Conservation (phyloP, 306 rosid genomes). For the Lotus japonicus region DNA sequence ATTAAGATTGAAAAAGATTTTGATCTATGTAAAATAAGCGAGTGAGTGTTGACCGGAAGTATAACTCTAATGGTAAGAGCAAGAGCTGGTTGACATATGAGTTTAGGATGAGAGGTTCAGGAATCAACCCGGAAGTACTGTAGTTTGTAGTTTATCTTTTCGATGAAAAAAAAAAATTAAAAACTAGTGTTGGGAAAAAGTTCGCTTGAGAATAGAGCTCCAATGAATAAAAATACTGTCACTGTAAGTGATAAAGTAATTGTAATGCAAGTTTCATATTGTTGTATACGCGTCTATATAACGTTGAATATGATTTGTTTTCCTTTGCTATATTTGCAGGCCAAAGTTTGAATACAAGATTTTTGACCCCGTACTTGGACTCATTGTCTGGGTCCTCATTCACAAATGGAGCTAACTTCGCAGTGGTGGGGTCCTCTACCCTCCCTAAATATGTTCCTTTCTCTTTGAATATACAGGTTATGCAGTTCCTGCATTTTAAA, state of each 20-base stretch:
- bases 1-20: no score
- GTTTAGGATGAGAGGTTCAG: no score
- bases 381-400: slow-evolving; percentile 56
- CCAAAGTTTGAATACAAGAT: slow-evolving; percentile 61
- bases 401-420: slow-evolving; percentile 90
- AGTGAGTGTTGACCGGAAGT: no score
- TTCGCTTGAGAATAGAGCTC: no score
- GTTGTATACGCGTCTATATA: background rate
- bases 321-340: slow-evolving; percentile 44
- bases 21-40: no score
- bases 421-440: slow-evolving; percentile 79
- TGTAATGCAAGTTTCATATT: background rate
- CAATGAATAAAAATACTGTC: no score
- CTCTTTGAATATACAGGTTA: slow-evolving; percentile 72
- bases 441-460: slow-evolving; percentile 80
- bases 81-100: no score
- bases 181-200: no score
- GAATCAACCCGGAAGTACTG: no score
- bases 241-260: background rate
- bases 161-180: no score
- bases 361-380: slow-evolving; percentile 72
- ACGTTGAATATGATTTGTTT: background rate
- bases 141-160: no score
- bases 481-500: slow-evolving; percentile 80
- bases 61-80: no score